Evolutionary conservation across 2,329 filamentous ascomycete genomes (phyloP), one percentile per base, ranked within the genome.

Genomic region (Trichoderma sp.): DNA sequence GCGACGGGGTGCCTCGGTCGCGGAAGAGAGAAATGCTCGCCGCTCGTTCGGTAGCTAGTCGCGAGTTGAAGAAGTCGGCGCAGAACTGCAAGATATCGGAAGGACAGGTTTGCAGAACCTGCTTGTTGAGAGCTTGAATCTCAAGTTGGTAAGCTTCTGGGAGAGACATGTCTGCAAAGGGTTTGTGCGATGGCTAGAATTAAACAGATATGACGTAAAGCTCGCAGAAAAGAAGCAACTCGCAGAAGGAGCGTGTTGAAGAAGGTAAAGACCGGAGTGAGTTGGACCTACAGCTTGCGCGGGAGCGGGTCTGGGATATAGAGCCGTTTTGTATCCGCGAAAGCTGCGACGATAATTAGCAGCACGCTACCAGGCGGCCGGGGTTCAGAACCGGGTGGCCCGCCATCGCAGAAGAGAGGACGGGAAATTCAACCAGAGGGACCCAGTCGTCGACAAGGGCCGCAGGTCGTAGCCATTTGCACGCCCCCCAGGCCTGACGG

Each of bases 1-100:
- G 63, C 37, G 63, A 66, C 16, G 64, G 57, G 13, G 58, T 62
- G 53, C 57, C 69, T 55, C 65, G 49, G 37, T 70, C 65, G 59
- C 58, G 58, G 27, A 57, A 68, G 47, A 53, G 53, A 59, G 70
- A 69, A 66, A 63, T 57, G 68, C 68, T 71, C 47, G 61, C 68
- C 60, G 84, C 81, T 76, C 88, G 87, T 83, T 92, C 88, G 76
- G 85, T 84, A 78, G 89, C 87, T 75, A 92, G 87, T 76, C 88
- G 88, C 77, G 83, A 84, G 74, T 84, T 82, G 81, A 91, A 91
- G 83, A 88, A 88, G 80, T 91, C 89, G 80, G 87, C 86, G 82
- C 88, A 91, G 83, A 89, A 90, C 79, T 92, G 89, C 74, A 91
- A 84, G 77, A 89, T 84, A 82, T 92, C 89, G 78, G 82, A 75